phyloP scores from a whole-genome alignment of 768 basidiomycete genomes.

The Mycena rebaudengoi region DNA sequence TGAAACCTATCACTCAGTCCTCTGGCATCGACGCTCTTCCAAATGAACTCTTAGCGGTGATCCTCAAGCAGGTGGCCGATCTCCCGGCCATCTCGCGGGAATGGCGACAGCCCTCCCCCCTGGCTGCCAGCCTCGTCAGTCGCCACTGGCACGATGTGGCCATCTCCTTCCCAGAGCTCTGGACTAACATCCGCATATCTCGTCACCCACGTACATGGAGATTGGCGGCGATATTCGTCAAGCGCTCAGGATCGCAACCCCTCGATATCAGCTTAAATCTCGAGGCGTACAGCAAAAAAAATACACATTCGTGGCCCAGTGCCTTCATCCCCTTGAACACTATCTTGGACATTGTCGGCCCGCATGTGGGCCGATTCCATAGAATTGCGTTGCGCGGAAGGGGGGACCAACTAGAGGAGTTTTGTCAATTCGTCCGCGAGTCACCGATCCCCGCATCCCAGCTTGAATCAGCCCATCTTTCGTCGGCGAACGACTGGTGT shows the following conservation, averaged over 20 bases:
- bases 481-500: no score
- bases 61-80: background rate
- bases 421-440: background rate
- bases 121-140: conserved; percentile 40
- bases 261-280: no score
- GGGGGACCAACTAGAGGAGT: background rate
- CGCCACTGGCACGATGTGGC: conserved; percentile 40
- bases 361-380: background rate
- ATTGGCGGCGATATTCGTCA: background rate
- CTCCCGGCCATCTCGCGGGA: background rate
- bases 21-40: conserved; percentile 1
- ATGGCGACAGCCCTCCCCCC: conserved; percentile 29
- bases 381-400: background rate
- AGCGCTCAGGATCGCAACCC: background rate
- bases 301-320: background rate
- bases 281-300: background rate
- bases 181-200: conserved; percentile 25
- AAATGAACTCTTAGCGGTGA: background rate
- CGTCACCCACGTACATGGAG: background rate
- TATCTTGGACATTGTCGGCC: background rate
- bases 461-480: background rate
- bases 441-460: background rate
- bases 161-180: conserved; percentile 34
- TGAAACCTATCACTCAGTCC: no score
- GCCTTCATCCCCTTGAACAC: background rate